Base-by-base conservation (phyloP, 2,329 filamentous ascomycete genomes). In the Aspergillus transmontanensis region DNA sequence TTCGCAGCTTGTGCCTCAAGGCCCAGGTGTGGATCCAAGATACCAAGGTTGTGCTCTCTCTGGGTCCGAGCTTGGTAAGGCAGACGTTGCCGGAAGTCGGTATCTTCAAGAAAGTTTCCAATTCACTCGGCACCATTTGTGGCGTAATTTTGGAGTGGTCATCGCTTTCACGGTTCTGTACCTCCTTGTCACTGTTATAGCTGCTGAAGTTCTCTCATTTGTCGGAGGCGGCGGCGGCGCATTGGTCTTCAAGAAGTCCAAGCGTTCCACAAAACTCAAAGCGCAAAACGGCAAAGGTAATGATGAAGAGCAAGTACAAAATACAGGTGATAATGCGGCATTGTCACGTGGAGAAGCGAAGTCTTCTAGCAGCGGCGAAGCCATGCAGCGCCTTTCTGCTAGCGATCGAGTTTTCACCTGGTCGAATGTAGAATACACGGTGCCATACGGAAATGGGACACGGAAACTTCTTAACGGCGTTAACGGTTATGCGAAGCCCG, bases 401-500 rank as follows among this genome's bases (percentile, higher is more conserved):
- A 88, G 86, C 67, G 85, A 89, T 48, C 86, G 85, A 19, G 82
- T 90, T 61, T 92, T 92, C 75, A 92, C 90, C 4, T 93, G 89
- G 88, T 82, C 84, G 45, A 81, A 92, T 68, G 82, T 92, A 30
- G 83, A 89, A 55, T 94, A 93, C 73, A 90, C 87, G 0, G 90
- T 94, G 0, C 89, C 89, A 0, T 90, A 89, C 64, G 82, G 87
- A 48, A 87, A 87, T 53, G 83, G 84, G 60, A 80, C 87, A 58
- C 83, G 86, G 43, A 85, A 87, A 73, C 81, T 92, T 1, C 80
- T 92, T 55, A 89, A 91, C 71, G 83, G 87, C 6, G 86, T 95
- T 63, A 89, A 84, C 62, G 92, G 92, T 1, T 94, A 91, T 68
- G 91, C 88, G 1, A 93, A 93, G 71, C 92, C 92, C 1, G 92